Conservation (phyloP, 192 early-diverging fungal species). For the Coemansia sp. region DNA sequence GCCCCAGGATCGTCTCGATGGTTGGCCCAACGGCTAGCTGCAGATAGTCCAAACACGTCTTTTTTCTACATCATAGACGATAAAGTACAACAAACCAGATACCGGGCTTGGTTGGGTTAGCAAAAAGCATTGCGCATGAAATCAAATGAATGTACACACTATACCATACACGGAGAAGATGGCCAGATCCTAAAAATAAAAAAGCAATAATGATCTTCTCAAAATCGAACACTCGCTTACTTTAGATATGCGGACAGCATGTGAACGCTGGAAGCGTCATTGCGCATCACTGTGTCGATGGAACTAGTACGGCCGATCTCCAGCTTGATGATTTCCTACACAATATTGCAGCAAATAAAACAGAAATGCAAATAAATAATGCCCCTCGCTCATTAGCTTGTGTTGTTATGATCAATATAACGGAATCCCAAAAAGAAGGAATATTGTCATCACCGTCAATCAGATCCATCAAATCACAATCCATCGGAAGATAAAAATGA, state of each 20-base stretch:
- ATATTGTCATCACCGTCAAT: too few species aligned
- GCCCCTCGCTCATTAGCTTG: too few species aligned
- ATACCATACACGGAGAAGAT: too few species aligned
- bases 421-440: too few species aligned
- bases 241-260: constrained; percentile 43
- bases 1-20: constrained; percentile 29
- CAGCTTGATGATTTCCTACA: constrained; percentile 41
- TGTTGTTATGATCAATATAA: too few species aligned
- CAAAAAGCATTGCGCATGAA: too few species aligned
- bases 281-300: constrained; percentile 48
- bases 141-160: too few species aligned
- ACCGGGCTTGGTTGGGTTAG: too few species aligned
- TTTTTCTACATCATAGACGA: constrained; percentile 13
- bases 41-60: constrained; percentile 37
- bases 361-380: neutral
- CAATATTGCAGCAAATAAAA: neutral
- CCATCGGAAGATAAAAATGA: too few species aligned
- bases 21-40: constrained; percentile 40
- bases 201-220: too few species aligned
- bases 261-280: constrained; percentile 48
- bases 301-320: constrained; percentile 45
- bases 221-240: neutral
- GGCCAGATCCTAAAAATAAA: too few species aligned
- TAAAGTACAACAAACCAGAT: neutral
- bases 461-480: too few species aligned